Base-by-base conservation (phyloP, 805 yeast species). In the Candida peoriensis region DNA sequence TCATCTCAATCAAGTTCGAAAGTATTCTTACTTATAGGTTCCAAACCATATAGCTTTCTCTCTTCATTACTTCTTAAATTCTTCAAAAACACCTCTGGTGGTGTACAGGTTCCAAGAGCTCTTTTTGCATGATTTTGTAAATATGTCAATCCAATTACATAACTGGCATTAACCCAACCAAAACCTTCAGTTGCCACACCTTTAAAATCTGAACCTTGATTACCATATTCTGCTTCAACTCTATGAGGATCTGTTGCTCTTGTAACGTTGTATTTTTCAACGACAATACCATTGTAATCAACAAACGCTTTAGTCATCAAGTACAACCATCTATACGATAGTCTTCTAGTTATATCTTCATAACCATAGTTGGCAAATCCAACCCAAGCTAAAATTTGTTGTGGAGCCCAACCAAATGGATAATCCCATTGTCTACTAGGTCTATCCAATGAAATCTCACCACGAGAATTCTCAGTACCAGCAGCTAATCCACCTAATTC, bases 381-480 rank as follows among this genome's bases (percentile, higher is more conserved):
- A 29, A 73, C 74, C 98, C 98, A 90, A 1, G 95, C 90, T 36
- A 90, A 58, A 13, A 90, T 85, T 60, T 90, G 98, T 56, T 93
- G 97, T 4, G 98, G 97, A 0, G 97, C 96, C 98, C 98, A 90
- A 2, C 97, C 97, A 53, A 66, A 86, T 2, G 98, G 98, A 58
- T 81, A 93, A 58, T 90, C 98, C 98, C 98, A 90, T 61, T 90
- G 98, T 57, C 97, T 70, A 10, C 81, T 76, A n/a, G 95, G 96
- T 50, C 87, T 67, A 28, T 74, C 68, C 13, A 83, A 59, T 1
- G 81, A 75, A 24, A 85, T 62, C 18, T 69, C 74, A 25, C 96
- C 94, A 46, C 95, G 65, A 3, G 89, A 78, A 44, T 68, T 57
- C 46, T 75, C 70, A 0, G 96, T 81, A 24, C 96, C 94, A 0